Conservation (phyloP, 345 rosid species). For the Ceriops zippeliana region DNA sequence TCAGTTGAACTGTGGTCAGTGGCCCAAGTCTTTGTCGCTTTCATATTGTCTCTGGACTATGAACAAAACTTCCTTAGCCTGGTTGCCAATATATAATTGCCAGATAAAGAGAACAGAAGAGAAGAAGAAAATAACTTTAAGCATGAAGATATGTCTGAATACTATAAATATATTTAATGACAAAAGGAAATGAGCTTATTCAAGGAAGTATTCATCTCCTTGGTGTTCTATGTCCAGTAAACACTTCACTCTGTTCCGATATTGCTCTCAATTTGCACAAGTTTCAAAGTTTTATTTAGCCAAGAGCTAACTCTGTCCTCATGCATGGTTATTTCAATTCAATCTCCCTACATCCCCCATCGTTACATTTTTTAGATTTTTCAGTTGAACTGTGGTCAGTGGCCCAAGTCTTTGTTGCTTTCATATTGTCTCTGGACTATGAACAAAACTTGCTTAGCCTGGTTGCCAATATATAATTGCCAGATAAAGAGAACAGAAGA, state of each 20-base stretch:
- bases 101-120: too few species aligned
- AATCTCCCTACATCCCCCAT: background rate
- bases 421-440: background rate
- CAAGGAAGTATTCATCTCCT: too few species aligned
- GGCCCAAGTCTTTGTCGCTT: too few species aligned
- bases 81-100: too few species aligned
- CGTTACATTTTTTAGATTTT: background rate
- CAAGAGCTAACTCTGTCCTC: background rate
- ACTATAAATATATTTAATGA: background rate
- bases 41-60: too few species aligned
- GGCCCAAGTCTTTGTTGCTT: background rate
- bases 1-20: too few species aligned
- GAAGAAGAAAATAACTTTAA: too few species aligned
- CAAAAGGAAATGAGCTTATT: background rate
- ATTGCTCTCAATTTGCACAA: background rate
- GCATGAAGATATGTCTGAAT: too few species aligned
- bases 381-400: background rate
- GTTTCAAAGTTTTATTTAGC: background rate
- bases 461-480: background rate
- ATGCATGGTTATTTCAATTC: background rate
- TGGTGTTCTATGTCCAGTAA: too few species aligned
- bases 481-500: background rate
- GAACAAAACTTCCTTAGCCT: too few species aligned
- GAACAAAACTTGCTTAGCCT: background rate
- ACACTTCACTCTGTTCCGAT: too few species aligned